Conservation (phyloP, 192 early-diverging fungal species). For the Phlyctochytrium bullatum region DNA sequence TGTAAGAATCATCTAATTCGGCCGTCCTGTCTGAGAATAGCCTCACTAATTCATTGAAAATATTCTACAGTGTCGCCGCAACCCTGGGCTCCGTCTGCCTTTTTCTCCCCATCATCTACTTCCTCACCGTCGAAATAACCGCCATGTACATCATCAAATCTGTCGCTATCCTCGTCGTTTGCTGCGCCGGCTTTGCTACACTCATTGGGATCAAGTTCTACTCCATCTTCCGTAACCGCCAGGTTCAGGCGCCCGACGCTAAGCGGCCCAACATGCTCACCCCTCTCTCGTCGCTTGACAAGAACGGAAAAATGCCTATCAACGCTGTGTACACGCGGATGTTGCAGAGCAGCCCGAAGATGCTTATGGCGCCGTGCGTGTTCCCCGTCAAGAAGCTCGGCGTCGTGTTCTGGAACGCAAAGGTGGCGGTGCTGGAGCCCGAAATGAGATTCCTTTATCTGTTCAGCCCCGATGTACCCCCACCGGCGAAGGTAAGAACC, state of each 20-base stretch:
- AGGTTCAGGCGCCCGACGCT: not conserved
- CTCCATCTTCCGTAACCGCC: not conserved
- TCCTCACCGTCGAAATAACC: not conserved
- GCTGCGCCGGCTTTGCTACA: not conserved
- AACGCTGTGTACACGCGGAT: not conserved
- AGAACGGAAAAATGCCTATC: not conserved
- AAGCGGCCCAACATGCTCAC: not conserved
- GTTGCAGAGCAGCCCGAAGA: not conserved
- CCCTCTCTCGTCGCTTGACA: not conserved
- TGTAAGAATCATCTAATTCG: not conserved
- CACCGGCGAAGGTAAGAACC: not conserved
- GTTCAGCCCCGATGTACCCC: not conserved
- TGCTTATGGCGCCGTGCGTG: not conserved
- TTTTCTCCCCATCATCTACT: not conserved
- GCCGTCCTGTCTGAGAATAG: not conserved
- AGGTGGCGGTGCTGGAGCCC: not conserved
- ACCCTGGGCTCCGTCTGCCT: not conserved
- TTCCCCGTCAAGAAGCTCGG: not conserved
- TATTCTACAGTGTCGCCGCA: not conserved
- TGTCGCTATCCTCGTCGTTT: not conserved
- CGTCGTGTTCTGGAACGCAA: not conserved
- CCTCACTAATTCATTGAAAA: not conserved
- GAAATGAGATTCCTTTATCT: not conserved
- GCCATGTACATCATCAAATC: slow-evolving; percentile 3
- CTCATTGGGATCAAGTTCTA: not conserved